Evolutionary conservation across 495 filamentous ascomycete genomes (phyloP), one percentile per base, ranked within the genome.

Genomic region (Pseudomonodictys pantanalensis): DNA sequence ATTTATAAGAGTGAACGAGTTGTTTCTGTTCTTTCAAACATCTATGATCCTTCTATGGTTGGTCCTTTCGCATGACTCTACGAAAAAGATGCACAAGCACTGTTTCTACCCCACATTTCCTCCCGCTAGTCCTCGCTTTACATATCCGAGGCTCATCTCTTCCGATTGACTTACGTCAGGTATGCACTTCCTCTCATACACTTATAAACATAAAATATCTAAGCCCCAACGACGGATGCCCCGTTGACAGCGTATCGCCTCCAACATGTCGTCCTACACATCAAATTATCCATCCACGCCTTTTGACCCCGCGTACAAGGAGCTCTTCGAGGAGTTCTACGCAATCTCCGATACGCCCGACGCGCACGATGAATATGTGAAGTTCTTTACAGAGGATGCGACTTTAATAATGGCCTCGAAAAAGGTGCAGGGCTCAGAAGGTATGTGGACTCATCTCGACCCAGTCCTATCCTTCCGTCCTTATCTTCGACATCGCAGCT

Each of bases 301-400:
- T 23, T 70, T 73, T 26, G 64, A 67, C 35, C 58, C 66, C 11
- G 62, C 63, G 52, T 71, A 68, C 53, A 56, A 52, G 23, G 35
- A 56, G 24, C 85, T 81, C 71, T 78, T 84, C 70, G 73, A 81
- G 66, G 66, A 75, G 39, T 86, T 87, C 73, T 87, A 86, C 66
- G 64, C 69, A 24, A 77, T 73, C 12, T 82, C 80, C 47, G 84
- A 86, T 65, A 81, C 75, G 11, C 79, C 83, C 26, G 73, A 76
- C 41, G 68, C 72, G 4, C 81, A 86, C 64, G 80, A 83, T 23
- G 70, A 74, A 65, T 86, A 85, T 64, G 78, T 78, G 17, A 60
- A 74, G 22, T 73, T 51, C 38, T 87, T 85, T 67, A 83, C 83
- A 0, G 52, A 69, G 0, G 77, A 81, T 68, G 84, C 80, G 0